Evolutionary conservation across 1,284 basidiomycete species (phyloP), one percentile per base, ranked within the genome.

Genomic region (Boletus semigastroideus): DNA sequence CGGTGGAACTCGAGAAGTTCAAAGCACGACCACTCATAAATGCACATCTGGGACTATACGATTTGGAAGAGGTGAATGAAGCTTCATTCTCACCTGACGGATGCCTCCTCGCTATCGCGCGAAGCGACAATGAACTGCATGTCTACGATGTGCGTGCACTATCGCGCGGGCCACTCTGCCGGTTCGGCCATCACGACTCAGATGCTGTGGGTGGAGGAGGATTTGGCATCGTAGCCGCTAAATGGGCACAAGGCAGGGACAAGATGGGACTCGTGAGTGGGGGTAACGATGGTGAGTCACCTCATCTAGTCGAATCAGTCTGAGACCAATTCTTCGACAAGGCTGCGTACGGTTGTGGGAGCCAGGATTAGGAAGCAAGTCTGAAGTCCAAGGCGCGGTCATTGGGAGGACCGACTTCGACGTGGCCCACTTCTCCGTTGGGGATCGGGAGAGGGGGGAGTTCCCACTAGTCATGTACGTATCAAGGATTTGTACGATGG

Each of bases 261-360:
- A 65, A 68, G 27, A 64, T 77, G 9, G 78, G 79, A 2, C 69
- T 89, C 17, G 65, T 84, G 31, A 85, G 78, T 16, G 84, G 80
- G 5, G 86, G 86, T 0, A 73, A 77, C 43, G 86, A 89, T 64
- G 86, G 86, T 85, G 59, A 57, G 76, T 54, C 53, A 16, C 20
- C 3, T 17, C 10, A 42, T 46, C 16, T 47, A 46, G 25, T 34
- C 7, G 13, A 48, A 30, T 41, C 25, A 48, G 43, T 51, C 14
- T 27, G 48, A n/a, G 38, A 51, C 51, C 63, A 30, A 49, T 37
- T 38, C 31, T 33, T 46, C 40, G 30, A 44, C 36, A 59, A 87
- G 86, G 86, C 11, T 85, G 82, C 59, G 75, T 89, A 10, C 75
- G 85, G 19, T 59, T 86, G 27, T 89, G 86, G 86, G 78, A 87